Conservation (phyloP, 768 basidiomycete genomes). For the Boletus edulis region DNA sequence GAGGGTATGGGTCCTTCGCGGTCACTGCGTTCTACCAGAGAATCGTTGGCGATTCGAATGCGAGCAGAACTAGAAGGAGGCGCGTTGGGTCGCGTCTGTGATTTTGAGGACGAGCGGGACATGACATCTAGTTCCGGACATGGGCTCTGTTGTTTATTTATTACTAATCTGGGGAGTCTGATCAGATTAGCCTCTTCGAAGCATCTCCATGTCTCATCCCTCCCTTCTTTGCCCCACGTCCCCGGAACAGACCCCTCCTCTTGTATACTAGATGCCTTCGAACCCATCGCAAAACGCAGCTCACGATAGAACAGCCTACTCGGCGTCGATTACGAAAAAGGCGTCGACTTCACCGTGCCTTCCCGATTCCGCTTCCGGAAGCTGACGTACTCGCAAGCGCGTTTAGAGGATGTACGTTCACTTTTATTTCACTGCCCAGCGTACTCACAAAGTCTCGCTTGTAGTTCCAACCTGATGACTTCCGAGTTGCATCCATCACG, state of each 20-base stretch:
- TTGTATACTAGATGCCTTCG: conserved; percentile 75
- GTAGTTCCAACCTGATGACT: conserved; percentile 85
- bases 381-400: conserved; percentile 68
- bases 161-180: too few relatives aligned
- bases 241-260: conserved; percentile 58
- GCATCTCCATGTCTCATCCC: conserved; percentile 24
- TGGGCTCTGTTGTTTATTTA: too few relatives aligned
- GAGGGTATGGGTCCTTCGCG: conserved; percentile 25
- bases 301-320: conserved; percentile 76
- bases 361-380: conserved; percentile 86
- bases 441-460: background rate
- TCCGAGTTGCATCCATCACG: conserved; percentile 64
- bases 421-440: too few relatives aligned
- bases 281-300: conserved; percentile 68
- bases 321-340: conserved; percentile 88
- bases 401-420: conserved; percentile 68
- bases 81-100: conserved; percentile 7
- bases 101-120: conserved; percentile 13
- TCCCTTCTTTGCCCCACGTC: conserved; percentile 42
- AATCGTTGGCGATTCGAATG: conserved; percentile 20
- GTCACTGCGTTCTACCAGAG: conserved; percentile 14
- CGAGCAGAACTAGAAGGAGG: conserved; percentile 12
- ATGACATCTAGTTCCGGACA: too few relatives aligned
- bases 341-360: conserved; percentile 87
- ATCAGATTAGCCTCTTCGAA: too few relatives aligned